A percentile compares a stretch with the other conserved stretches of the same genome.
Conservation (phyloP, 768 basidiomycete genomes). For the Dacryopinax spathularia region DNA sequence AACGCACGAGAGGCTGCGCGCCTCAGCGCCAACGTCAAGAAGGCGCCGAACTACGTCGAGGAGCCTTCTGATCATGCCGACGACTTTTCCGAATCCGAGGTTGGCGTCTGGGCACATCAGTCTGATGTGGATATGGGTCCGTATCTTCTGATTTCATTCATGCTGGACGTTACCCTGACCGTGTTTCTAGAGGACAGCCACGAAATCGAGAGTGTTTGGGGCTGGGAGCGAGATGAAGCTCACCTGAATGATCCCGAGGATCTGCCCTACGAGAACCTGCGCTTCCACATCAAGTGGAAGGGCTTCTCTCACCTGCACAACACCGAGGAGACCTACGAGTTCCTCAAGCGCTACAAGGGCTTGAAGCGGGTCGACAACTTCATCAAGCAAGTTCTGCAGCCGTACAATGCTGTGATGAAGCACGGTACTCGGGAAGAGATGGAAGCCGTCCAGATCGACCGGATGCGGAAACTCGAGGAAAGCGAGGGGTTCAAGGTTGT, state of each 20-base stretch:
- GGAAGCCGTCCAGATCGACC: conserved; percentile 77
- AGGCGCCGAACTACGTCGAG: conserved; percentile 60
- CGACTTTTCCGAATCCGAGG: conserved; percentile 33
- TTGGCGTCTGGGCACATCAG: conserved; percentile 35
- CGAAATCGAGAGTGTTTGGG: conserved; percentile 84
- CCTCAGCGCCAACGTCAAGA: conserved; percentile 58
- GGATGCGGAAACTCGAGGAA: conserved; percentile 82
- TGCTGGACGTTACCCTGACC: not conserved
- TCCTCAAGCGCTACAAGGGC: conserved; percentile 87
- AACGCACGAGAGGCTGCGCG: conserved; percentile 24
- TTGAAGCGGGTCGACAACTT: conserved; percentile 98
- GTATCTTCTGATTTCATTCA: conserved; percentile 1
- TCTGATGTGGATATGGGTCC: not conserved
- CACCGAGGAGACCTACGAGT: conserved; percentile 96
- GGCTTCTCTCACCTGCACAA: conserved; percentile 96
- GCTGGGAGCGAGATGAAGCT: conserved; percentile 74
- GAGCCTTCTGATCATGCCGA: conserved; percentile 46
- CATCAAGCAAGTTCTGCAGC: conserved; percentile 60
- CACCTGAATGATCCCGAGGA: conserved; percentile 63
- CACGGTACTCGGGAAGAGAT: conserved; percentile 71
- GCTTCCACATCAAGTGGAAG: conserved; percentile 99
- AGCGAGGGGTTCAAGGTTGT: conserved; percentile 81
- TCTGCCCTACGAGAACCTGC: conserved; percentile 82
- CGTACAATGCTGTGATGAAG: conserved; percentile 50
- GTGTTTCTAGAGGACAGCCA: conserved; percentile 44